Evolutionary conservation across 1,139 yeast genomes (phyloP), one percentile per base, ranked within the genome.

Genomic region (Candida dubliniensis): DNA sequence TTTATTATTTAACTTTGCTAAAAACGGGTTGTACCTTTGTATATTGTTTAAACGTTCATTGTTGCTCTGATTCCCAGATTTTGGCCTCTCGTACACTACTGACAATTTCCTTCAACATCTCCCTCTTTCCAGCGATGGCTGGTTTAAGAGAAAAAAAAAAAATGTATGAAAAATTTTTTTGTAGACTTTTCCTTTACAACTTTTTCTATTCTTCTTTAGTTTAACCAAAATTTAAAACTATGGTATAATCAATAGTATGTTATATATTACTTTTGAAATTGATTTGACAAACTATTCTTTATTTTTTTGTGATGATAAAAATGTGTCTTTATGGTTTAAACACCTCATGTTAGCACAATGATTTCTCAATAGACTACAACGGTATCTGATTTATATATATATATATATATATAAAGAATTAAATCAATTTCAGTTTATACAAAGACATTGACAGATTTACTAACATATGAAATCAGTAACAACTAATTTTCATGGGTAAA

Each of bases 301-400:
- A 9, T 59, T 54, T 51, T 39, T 57, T 71, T 79, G 76, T 78
- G 82, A 77, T 66, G 69, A 61, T 45, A 53, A 52, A 36, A 36
- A 41, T 44, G 52, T 49, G 52, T 47, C 84, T 77, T 70, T 80
- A 80, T 78, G 83, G 65, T 69, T 60, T 52, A 57, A 53, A 58
- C 57, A 36, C 47, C 73, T 83, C 56, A 60, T 84, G 90, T 81
- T 80, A 77, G 88, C 86, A 79, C 85, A 79, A 37, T 69, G 83
- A 79, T 80, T 81, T 81, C 84, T 82, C 85, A 82, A 82, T 80
- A 84, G 97, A 91, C 98, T 90, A 90, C 97, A 90, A 90, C 98
- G 98, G 98, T 90, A 90, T 90, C 98, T 90, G 98, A 90, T 49
- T 50, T 44, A 42, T 27, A 18, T 33, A 30, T 8, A 30, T 8